phyloP scores from a whole-genome alignment of 2,329 filamentous ascomycete genomes.

The Metarhizium rileyi region DNA sequence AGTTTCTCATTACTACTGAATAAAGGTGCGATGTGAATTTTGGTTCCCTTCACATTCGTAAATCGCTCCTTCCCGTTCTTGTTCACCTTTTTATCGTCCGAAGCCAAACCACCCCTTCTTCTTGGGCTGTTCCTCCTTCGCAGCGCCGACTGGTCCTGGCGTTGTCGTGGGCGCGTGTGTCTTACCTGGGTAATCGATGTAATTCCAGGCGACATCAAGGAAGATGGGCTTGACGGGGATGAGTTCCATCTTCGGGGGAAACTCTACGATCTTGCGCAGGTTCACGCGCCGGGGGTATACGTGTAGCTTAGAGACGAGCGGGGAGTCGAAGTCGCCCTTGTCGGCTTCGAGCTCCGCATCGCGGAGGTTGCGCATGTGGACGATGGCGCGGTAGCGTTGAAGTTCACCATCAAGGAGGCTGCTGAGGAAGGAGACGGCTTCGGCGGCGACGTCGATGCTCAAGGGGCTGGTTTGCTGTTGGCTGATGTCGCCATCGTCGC shows the following conservation, averaged over 20 bases:
- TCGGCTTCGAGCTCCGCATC: constrained; percentile 36
- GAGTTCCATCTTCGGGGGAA: constrained; percentile 72
- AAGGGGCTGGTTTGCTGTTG: constrained; percentile 31
- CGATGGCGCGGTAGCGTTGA: constrained; percentile 73
- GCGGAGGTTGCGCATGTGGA: constrained; percentile 64
- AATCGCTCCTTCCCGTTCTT: neutral
- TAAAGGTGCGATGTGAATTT: neutral
- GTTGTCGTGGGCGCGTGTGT: constrained; percentile 7
- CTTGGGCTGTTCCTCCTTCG: constrained; percentile 35
- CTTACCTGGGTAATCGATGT: constrained; percentile 79
- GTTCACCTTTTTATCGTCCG: constrained; percentile 29
- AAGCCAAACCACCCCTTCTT: constrained; percentile 73
- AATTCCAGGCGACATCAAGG: constrained; percentile 95
- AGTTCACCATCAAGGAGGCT: constrained; percentile 60
- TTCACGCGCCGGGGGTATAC: constrained; percentile 70
- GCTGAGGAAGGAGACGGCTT: constrained; percentile 49
- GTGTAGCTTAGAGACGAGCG: constrained; percentile 64
- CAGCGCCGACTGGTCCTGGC: constrained; percentile 13
- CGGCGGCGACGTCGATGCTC: constrained; percentile 56
- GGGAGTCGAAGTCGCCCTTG: constrained; percentile 22
- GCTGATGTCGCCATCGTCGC: constrained; percentile 15
- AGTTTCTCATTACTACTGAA: neutral
- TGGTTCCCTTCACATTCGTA: constrained; percentile 9
- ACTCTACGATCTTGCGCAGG: constrained; percentile 71
- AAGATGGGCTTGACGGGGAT: constrained; percentile 93